phyloP scores from a whole-genome alignment of 2,329 filamentous ascomycete genomes.

The Fusarium nematophilum region DNA sequence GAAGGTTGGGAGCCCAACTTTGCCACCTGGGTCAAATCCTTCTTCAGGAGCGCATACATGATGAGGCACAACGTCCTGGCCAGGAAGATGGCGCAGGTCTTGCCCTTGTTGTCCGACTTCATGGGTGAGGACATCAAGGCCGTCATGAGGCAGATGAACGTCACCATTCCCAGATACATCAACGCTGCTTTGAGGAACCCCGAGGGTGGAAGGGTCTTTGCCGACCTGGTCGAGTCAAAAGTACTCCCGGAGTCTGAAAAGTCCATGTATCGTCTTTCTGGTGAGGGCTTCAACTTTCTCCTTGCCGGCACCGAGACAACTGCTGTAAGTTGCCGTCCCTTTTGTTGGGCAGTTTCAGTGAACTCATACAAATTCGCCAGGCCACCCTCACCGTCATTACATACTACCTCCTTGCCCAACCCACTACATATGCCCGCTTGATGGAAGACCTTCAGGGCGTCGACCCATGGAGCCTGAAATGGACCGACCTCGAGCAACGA shows the following conservation, averaged over 20 bases:
- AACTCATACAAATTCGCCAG: no score
- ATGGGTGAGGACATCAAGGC: conserved; percentile 25
- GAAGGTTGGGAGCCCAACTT: conserved; percentile 53
- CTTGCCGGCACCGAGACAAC: conserved; percentile 54
- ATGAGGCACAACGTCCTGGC: conserved; percentile 46
- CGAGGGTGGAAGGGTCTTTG: conserved; percentile 27
- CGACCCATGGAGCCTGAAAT: conserved; percentile 43
- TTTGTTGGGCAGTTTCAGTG: accelerated
- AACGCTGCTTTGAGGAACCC: conserved; percentile 12
- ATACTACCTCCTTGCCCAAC: conserved; percentile 50
- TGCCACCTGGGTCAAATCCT: conserved; percentile 48
- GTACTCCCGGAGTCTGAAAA: conserved; percentile 52
- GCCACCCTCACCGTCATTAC: conserved; percentile 49
- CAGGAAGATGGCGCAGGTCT: conserved; percentile 33
- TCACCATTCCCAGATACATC: conserved; percentile 27
- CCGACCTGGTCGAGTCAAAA: conserved; percentile 33
- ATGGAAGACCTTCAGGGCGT: conserved; percentile 44
- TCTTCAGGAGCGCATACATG: conserved; percentile 48
- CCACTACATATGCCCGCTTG: conserved; percentile 44
- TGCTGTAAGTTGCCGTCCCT: conserved; percentile 39
- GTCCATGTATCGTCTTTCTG: conserved; percentile 46
- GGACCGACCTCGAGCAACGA: conserved; percentile 49
- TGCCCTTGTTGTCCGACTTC: conserved; percentile 24
- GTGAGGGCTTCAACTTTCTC: conserved; percentile 53
- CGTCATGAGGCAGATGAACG: conserved; percentile 31